Conservation (phyloP, 352 stramenopile genomes). For the Pythium rhizo-oryzae region DNA sequence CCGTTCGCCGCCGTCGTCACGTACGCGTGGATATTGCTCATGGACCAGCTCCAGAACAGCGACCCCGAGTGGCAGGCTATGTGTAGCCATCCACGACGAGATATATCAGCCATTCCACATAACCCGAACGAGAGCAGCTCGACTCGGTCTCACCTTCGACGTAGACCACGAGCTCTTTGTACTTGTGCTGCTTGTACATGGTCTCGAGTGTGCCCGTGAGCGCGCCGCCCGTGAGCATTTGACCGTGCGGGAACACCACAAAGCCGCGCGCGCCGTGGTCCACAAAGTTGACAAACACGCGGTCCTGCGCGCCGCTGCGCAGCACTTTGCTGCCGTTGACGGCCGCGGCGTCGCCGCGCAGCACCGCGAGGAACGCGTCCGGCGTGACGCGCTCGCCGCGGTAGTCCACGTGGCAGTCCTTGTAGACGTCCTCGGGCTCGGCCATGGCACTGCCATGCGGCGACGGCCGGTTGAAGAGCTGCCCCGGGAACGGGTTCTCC, state of each 20-base stretch:
- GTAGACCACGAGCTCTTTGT: constrained; percentile 92
- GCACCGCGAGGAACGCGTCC: constrained; percentile 85
- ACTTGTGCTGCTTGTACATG: constrained; percentile 86
- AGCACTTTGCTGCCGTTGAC: constrained; percentile 78
- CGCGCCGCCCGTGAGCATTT: constrained; percentile 71
- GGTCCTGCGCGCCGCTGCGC: constrained; percentile 74
- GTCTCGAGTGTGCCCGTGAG: constrained; percentile 70
- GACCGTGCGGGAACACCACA: constrained; percentile 78
- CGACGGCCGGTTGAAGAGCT: constrained; percentile 83
- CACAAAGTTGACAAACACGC: constrained; percentile 93
- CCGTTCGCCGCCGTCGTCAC: constrained; percentile 90
- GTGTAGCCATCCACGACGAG: no score
- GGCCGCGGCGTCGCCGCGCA: constrained; percentile 67
- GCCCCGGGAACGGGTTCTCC: constrained; percentile 84
- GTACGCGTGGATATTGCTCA: constrained; percentile 83
- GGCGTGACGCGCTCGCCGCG: constrained; percentile 74
- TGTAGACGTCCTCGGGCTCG: constrained; percentile 79
- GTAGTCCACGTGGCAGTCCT: constrained; percentile 79
- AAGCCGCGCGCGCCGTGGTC: constrained; percentile 89
- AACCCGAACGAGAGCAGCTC: no score
- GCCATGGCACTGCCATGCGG: no score
- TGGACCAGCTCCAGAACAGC: constrained; percentile 85
- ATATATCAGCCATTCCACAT: no score
- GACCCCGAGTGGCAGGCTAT: constrained; percentile 89
- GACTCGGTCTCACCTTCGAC: constrained; percentile 66